phyloP scores from a whole-genome alignment of 495 filamentous ascomycete genomes.

The Xylaria telfairii region DNA sequence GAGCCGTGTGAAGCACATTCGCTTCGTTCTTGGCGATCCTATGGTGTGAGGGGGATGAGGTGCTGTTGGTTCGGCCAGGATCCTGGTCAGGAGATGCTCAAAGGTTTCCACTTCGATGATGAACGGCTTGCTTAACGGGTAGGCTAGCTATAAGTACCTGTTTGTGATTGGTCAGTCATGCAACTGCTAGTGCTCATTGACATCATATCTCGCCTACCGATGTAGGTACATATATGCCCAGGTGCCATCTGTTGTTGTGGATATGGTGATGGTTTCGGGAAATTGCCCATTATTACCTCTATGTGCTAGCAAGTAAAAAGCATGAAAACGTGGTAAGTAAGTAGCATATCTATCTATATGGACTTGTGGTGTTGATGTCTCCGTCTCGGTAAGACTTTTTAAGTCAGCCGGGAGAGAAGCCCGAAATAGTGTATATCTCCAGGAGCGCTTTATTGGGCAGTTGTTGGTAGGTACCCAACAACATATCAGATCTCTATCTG shows the following conservation, averaged over 20 bases:
- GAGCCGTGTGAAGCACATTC: slow-evolving; percentile 8
- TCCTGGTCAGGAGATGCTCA: not conserved
- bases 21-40: slow-evolving; percentile 1
- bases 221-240: too few relatives aligned
- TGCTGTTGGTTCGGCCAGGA: not conserved
- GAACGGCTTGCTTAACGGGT: not conserved
- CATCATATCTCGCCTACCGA: slow-evolving; percentile 4
- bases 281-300: too few relatives aligned
- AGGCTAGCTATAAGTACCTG: not conserved
- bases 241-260: not conserved
- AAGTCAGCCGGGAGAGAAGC: not conserved
- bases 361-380: not conserved
- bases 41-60: slow-evolving; percentile 2
- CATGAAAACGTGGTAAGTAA: not conserved
- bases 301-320: not conserved
- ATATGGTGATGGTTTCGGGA: not conserved
- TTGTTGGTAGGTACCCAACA: not conserved
- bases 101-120: too few relatives aligned
- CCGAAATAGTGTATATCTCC: not conserved
- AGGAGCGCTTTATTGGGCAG: too few relatives aligned
- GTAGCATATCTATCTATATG: not conserved
- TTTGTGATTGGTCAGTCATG: not conserved
- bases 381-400: not conserved
- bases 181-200: slow-evolving; percentile 4
- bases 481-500: not conserved